These are phyloP conservation scores for Spizellomyces sp. DNA, from an alignment of 192 early-diverging fungal species.

Conservation along the genomic window DNA sequence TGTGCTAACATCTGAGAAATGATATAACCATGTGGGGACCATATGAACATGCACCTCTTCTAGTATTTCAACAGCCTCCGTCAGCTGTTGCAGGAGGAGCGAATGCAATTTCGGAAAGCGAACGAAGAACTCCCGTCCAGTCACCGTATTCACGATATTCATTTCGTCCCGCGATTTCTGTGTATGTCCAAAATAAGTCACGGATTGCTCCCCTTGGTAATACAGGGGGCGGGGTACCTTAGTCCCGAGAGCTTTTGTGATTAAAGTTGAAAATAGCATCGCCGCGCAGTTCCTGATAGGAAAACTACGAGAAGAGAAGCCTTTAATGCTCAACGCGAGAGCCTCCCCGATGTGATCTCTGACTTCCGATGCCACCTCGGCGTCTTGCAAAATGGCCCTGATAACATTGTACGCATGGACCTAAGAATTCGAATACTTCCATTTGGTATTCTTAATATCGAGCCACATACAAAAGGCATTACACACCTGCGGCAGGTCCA, in stretches of 20 bases:
- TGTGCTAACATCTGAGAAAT: too few species aligned
- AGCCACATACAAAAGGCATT: too few species aligned
- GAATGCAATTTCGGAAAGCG: conserved; percentile 80
- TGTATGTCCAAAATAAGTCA: neutral
- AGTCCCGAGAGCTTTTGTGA: conserved; percentile 83
- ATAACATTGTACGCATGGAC: conserved; percentile 94
- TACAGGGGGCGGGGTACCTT: conserved; percentile 39
- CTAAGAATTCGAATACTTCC: too few species aligned
- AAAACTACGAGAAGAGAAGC: conserved; percentile 81
- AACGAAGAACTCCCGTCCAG: conserved; percentile 88
- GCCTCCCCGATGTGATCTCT: conserved; percentile 77
- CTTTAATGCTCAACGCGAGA: conserved; percentile 75
- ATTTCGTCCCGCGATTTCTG: conserved; percentile 69
- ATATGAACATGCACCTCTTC: conserved; percentile 17
- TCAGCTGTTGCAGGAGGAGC: conserved; percentile 75
- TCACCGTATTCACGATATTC: conserved; percentile 72
- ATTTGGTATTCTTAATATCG: too few species aligned
- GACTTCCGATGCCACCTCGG: conserved; percentile 72
- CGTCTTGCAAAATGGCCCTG: conserved; percentile 80
- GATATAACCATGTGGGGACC: too few species aligned
- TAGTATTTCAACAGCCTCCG: conserved; percentile 67
- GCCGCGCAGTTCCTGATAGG: conserved; percentile 93
- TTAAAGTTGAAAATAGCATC: conserved; percentile 85
- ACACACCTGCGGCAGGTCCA: conserved; percentile 74
- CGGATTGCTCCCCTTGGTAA: too few species aligned